These are phyloP conservation scores for Medicago arabica DNA, from an alignment of 306 rosid species.

Conservation along the genomic window DNA sequence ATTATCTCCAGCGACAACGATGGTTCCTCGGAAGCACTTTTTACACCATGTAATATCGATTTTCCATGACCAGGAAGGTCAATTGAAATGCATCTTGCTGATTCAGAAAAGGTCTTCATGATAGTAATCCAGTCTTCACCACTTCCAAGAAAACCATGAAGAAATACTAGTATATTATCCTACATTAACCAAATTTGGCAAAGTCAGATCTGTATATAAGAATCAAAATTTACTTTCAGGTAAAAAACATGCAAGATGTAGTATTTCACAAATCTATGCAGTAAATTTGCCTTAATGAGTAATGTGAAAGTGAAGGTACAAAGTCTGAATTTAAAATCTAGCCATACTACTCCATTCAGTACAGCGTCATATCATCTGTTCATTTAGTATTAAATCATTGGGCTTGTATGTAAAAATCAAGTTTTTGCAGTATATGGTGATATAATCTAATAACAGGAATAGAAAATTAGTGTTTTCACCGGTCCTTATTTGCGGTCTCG, in stretches of 20 bases:
- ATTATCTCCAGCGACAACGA: slow-evolving; percentile 66
- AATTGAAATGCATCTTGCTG: slow-evolving; percentile 82
- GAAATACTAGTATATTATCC: slow-evolving; percentile 77
- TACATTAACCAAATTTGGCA: slow-evolving; percentile 53
- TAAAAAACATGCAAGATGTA: slow-evolving; percentile 11
- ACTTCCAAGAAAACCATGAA: slow-evolving; percentile 94
- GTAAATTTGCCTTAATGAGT: slow-evolving; percentile 1
- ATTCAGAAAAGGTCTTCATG: slow-evolving; percentile 83
- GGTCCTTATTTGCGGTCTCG: slow-evolving; percentile 3
- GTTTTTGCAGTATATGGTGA: slow-evolving; percentile 20
- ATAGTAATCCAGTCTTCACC: slow-evolving; percentile 87
- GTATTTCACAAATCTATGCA: slow-evolving; percentile 27
- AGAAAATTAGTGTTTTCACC: background rate
- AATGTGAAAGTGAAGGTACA: background rate
- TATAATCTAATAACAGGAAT: background rate
- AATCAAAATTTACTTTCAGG: slow-evolving; percentile 29
- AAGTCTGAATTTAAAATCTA: slow-evolving; percentile 29
- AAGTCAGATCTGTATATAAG: slow-evolving; percentile 45
- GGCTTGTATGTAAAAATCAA: slow-evolving; percentile 5
- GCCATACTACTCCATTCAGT: slow-evolving; percentile 27
- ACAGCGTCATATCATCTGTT: slow-evolving; percentile 21
- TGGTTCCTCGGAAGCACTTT: slow-evolving; percentile 45
- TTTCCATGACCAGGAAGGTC: slow-evolving; percentile 96
- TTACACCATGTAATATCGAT: slow-evolving; percentile 52
- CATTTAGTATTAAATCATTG: slow-evolving; percentile 6